Conservation (phyloP, 1,284 basidiomycete species). For the Phaffia rhodozyma region DNA sequence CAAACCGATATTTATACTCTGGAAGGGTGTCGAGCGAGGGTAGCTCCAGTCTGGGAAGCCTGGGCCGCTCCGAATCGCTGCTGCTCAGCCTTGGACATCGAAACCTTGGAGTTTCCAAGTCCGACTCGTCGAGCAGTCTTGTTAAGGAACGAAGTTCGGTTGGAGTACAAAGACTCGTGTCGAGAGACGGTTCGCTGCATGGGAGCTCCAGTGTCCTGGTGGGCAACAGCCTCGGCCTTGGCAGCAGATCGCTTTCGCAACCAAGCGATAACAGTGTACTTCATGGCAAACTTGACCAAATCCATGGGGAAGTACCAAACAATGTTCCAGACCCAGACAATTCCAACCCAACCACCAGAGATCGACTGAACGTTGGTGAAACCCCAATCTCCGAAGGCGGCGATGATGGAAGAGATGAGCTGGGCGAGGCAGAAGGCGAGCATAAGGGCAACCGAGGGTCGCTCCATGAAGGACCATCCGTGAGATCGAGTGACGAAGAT, state of each 20-base stretch:
- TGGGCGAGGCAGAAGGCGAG: conserved; percentile 85
- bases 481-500: conserved; percentile 96
- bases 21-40: conserved; percentile 48
- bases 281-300: conserved; percentile 91
- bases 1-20: conserved; percentile 4
- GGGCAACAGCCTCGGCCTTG: conserved; percentile 41
- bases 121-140: conserved; percentile 48
- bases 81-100: conserved; percentile 47
- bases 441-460: conserved; percentile 80
- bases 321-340: conserved; percentile 94
- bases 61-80: conserved; percentile 74
- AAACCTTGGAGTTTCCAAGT: conserved; percentile 5
- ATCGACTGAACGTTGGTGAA: conserved; percentile 67
- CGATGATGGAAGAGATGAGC: conserved; percentile 88
- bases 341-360: conserved; percentile 90
- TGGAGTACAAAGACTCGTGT: conserved; percentile 87
- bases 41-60: conserved; percentile 56
- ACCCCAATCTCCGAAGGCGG: conserved; percentile 81
- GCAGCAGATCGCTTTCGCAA: conserved; percentile 49
- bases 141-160: conserved; percentile 80
- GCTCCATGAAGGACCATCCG: conserved; percentile 96
- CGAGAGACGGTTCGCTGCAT: conserved; percentile 77
- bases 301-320: conserved; percentile 91
- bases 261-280: conserved; percentile 39
- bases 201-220: conserved; percentile 52